These are phyloP conservation scores for Paracorniculantispora psalliotae DNA, from an alignment of 2,329 filamentous ascomycete genomes.

Conservation along the genomic window DNA sequence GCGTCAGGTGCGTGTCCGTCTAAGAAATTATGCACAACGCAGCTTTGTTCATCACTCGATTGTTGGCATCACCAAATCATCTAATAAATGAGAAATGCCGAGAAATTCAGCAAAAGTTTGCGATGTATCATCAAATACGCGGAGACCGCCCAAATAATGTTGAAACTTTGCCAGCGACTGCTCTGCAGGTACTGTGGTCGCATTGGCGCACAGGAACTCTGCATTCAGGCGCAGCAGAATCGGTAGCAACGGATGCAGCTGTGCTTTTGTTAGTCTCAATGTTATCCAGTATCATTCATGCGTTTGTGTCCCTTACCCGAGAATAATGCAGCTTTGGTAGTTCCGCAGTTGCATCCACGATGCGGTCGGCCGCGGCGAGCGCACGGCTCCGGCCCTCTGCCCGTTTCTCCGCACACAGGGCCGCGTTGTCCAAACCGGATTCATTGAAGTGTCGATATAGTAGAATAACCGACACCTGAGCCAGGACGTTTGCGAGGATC, in stretches of 20 bases:
- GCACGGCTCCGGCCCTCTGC: neutral
- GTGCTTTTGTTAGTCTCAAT: neutral
- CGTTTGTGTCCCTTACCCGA: neutral
- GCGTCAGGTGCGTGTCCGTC: neutral
- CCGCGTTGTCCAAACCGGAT: neutral
- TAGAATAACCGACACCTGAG: neutral
- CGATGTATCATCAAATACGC: neutral
- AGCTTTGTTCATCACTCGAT: neutral
- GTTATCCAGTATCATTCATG: neutral
- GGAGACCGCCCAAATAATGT: neutral
- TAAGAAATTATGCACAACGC: too few relatives aligned
- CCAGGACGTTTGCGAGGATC: neutral
- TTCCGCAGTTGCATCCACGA: neutral
- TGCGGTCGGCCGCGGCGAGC: neutral
- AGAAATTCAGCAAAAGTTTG: neutral
- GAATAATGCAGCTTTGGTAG: neutral
- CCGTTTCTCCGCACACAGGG: neutral
- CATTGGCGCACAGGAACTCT: slow-evolving; percentile 6
- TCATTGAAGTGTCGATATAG: too few relatives aligned
- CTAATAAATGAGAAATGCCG: neutral
- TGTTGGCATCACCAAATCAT: neutral
- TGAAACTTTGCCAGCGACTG: neutral
- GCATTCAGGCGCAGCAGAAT: slow-evolving; percentile 2
- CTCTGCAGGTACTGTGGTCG: neutral
- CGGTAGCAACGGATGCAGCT: slow-evolving; percentile 13